These are phyloP conservation scores for Ogataea methylovora DNA, from an alignment of 805 yeast genomes.

Conservation along the genomic window DNA sequence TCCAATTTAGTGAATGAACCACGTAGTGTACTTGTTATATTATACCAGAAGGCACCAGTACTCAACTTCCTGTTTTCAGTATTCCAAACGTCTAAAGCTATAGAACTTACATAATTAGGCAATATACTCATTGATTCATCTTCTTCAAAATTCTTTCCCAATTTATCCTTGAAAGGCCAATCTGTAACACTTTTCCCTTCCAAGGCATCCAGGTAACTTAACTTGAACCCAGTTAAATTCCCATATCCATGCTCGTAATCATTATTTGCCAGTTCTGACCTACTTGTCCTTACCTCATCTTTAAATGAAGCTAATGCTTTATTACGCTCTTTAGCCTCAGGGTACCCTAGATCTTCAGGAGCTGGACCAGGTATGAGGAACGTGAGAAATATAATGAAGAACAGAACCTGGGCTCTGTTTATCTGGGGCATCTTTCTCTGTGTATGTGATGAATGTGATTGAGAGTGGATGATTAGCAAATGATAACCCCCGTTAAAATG, in stretches of 20 bases:
- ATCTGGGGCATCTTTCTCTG: constrained; percentile 9
- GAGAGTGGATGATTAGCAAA: no score
- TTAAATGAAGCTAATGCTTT: constrained; percentile 28
- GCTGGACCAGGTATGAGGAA: constrained; percentile 36
- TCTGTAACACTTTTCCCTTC: constrained; percentile 37
- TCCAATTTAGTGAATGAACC: constrained; percentile 31
- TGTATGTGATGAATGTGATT: no score
- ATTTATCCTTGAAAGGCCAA: constrained; percentile 44
- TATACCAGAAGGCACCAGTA: constrained; percentile 23
- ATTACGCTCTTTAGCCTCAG: constrained; percentile 14
- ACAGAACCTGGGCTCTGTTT: constrained; percentile 21
- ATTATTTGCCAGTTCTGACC: constrained; percentile 28
- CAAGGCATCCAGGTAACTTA: constrained; percentile 54
- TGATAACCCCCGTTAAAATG: no score
- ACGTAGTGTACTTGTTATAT: constrained; percentile 39
- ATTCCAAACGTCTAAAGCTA: constrained; percentile 49
- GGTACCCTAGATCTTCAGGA: constrained; percentile 20
- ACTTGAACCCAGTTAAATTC: constrained; percentile 63
- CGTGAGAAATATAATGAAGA: constrained; percentile 30
- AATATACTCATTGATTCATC: constrained; percentile 47
- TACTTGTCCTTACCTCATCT: constrained; percentile 24
- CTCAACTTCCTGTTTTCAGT: constrained; percentile 20
- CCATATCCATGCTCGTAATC: constrained; percentile 51
- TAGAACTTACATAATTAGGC: constrained; percentile 47
- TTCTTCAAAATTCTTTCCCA: constrained; percentile 33